Conservation (phyloP, 1,139 yeast genomes). For the Zhuliangozyma blackwelliae region DNA sequence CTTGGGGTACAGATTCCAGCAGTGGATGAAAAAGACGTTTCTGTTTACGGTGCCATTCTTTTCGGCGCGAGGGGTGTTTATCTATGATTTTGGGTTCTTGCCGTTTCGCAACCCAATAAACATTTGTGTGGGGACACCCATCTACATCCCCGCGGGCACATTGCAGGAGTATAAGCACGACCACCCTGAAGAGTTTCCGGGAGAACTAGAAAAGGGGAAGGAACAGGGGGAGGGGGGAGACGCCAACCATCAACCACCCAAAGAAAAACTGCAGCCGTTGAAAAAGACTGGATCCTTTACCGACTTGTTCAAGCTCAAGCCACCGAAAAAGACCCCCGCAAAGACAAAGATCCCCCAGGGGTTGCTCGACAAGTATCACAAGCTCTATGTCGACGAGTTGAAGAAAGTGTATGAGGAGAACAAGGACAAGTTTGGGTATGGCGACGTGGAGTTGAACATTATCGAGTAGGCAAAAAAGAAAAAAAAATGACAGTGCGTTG, state of each 20-base stretch:
- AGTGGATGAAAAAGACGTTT: constrained; percentile 62
- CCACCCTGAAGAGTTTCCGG: constrained; percentile 23
- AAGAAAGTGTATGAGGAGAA: constrained; percentile 64
- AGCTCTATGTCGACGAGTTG: constrained; percentile 64
- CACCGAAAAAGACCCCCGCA: constrained; percentile 12
- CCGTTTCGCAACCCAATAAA: constrained; percentile 83
- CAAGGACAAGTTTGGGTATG: constrained; percentile 55
- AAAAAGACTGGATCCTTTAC: constrained; percentile 6
- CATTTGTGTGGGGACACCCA: constrained; percentile 79
- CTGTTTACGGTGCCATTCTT: constrained; percentile 90
- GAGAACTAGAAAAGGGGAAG: constrained; percentile 3
- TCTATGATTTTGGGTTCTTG: constrained; percentile 85
- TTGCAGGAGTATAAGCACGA: constrained; percentile 26
- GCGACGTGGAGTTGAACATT: constrained; percentile 45
- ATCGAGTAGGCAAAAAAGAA: constrained; percentile 27
- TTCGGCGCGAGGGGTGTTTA: constrained; percentile 89
- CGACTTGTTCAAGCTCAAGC: constrained; percentile 17
- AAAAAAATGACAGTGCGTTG: too few species aligned
- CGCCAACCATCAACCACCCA: too few species aligned
- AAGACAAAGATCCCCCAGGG: constrained; percentile 35
- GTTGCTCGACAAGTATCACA: constrained; percentile 67
- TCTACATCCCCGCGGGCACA: constrained; percentile 54
- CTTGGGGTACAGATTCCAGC: constrained; percentile 52
- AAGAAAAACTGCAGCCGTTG: neutral
- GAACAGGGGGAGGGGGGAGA: neutral